Evolutionary conservation across 768 basidiomycete species (phyloP).

Genomic region (Termitomyces sp.): DNA sequence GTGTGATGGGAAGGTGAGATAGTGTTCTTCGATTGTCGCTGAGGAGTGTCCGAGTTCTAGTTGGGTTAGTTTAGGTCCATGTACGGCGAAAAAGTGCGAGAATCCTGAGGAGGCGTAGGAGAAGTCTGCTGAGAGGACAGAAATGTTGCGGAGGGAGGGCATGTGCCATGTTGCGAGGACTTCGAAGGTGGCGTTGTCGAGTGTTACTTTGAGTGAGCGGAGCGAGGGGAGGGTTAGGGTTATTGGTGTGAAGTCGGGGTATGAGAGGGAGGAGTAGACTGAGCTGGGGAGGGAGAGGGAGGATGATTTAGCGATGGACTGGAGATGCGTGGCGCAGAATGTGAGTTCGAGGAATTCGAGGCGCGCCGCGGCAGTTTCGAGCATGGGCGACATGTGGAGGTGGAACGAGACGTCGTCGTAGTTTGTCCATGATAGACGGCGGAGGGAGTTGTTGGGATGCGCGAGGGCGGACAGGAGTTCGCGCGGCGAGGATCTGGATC

Average conservation of each 20-base stretch:
- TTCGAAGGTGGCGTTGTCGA: slow-evolving; percentile 70
- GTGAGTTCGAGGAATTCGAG: slow-evolving; percentile 72
- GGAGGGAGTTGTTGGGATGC: slow-evolving; percentile 50
- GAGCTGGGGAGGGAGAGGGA: slow-evolving; percentile 12
- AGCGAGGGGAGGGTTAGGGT: slow-evolving; percentile 59
- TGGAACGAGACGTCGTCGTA: slow-evolving; percentile 64
- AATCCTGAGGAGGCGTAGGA: slow-evolving; percentile 68
- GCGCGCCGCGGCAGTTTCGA: slow-evolving; percentile 47
- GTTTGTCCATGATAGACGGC: slow-evolving; percentile 68
- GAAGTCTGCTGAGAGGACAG: slow-evolving; percentile 70
- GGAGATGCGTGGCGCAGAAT: slow-evolving; percentile 49
- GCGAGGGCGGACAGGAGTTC: slow-evolving; percentile 60
- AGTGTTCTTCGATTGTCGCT: slow-evolving; percentile 65
- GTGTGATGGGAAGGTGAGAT: slow-evolving; percentile 48
- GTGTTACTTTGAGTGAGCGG: slow-evolving; percentile 65
- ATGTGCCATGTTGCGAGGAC: slow-evolving; percentile 67
- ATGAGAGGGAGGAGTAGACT: neutral
- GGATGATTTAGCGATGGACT: slow-evolving; percentile 24
- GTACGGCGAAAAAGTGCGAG: slow-evolving; percentile 60
- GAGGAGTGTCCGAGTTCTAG: slow-evolving; percentile 74
- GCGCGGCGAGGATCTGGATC: slow-evolving; percentile 49
- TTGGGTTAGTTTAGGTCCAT: slow-evolving; percentile 60
- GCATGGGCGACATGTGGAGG: slow-evolving; percentile 51
- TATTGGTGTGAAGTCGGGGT: slow-evolving; percentile 18
- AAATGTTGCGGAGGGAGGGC: slow-evolving; percentile 61